Evolutionary conservation across 495 filamentous ascomycete genomes (phyloP), one percentile per base, ranked within the genome.

Genomic region (Xylaria sp.): DNA sequence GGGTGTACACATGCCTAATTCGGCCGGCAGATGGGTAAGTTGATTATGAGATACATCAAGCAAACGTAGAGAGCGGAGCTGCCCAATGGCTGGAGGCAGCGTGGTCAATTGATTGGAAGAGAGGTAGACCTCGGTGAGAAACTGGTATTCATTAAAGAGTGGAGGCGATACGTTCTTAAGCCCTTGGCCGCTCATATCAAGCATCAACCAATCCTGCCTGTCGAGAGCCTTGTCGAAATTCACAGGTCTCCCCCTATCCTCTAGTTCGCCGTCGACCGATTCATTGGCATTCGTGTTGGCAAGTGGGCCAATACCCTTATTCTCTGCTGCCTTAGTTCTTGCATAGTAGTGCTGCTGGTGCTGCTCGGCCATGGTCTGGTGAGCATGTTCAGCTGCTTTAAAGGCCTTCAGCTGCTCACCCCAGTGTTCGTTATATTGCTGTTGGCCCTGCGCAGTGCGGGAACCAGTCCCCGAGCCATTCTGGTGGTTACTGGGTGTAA

Each of bases 1-100:
- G 72, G 92, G 93, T 50, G 93, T 93, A 70, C 97, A 91, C 94
- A 98, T 98, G 73, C 96, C 97, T 63, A 98, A 89, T 85, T 99
- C 95, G 21, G 92, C 89, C 7, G 96, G 96, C 9, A 99, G 84
- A 75, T 92, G 90, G 9, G 85, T 88, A 29, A 99, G 83, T 21
- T 94, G 87, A 76, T 99, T 99, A 78, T 91, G 87, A 0, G 97
- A 98, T 5, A 94, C 85, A 80, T 99, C 94, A 33, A 99, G 88
- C 72, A 91, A 87, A 19, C 85, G 90, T 61, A 99, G 82, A 55
- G 90, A 88, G 70, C 94, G 89, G 67, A 99, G 85, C 72, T 89
- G 85, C 29, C 96, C 94, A 78, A 99, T 92, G 8, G 89, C 82
- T 31, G 91, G 78, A 19, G 95, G 93, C 0, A 99, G 82, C 55